phyloP scores from a whole-genome alignment of 1,284 basidiomycete species.

The Cutaneotrichosporon sp. region DNA sequence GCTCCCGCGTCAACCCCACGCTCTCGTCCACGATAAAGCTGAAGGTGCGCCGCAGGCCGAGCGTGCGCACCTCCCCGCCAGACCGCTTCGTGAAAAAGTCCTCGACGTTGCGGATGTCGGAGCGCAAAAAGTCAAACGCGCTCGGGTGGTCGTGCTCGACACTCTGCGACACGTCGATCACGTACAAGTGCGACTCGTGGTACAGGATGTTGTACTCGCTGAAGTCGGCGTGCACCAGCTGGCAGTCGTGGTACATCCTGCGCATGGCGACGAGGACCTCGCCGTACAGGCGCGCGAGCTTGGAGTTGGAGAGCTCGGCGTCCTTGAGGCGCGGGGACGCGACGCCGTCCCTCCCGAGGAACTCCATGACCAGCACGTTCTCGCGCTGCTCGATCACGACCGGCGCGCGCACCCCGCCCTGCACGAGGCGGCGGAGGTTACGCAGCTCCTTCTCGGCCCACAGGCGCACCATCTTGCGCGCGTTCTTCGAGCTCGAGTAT shows the following conservation, averaged over 20 bases:
- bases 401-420: slow-evolving; percentile 82
- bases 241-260: slow-evolving; percentile 85
- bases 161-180: slow-evolving; percentile 98
- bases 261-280: slow-evolving; percentile 80
- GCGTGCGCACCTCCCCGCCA: slow-evolving; percentile 60
- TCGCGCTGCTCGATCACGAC: slow-evolving; percentile 90
- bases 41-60: slow-evolving; percentile 82
- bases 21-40: slow-evolving; percentile 76
- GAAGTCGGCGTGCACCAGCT: slow-evolving; percentile 95
- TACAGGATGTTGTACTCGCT: slow-evolving; percentile 96
- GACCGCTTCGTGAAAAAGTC: slow-evolving; percentile 84
- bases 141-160: slow-evolving; percentile 98
- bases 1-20: slow-evolving; percentile 31
- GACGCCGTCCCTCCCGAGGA: slow-evolving; percentile 73
- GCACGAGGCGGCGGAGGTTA: slow-evolving; percentile 80
- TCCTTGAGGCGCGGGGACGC: slow-evolving; percentile 90
- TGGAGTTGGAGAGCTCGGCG: slow-evolving; percentile 63
- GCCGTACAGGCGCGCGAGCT: slow-evolving; percentile 65
- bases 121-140: slow-evolving; percentile 93
- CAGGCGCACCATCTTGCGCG: slow-evolving; percentile 96
- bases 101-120: slow-evolving; percentile 89
- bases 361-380: slow-evolving; percentile 96
- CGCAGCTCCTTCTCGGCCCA: slow-evolving; percentile 99
- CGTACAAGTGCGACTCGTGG: slow-evolving; percentile 70
- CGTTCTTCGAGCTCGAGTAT: slow-evolving; percentile 82